Base-by-base conservation (phyloP, 75 land plant species). In the Ceratopteris richardii region DNA sequence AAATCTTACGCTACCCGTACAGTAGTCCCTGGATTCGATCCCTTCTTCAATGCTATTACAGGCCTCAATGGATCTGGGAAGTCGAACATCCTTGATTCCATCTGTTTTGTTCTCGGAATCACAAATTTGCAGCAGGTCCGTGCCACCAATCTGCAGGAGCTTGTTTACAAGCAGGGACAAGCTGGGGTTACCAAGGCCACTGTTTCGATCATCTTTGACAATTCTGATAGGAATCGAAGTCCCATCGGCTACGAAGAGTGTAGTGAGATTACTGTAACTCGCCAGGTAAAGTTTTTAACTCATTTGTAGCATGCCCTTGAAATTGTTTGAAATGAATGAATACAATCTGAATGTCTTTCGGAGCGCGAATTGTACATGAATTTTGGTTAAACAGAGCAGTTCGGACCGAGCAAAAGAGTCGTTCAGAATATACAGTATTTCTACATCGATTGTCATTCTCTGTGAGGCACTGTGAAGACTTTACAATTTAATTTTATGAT, bases 141-240 rank as follows among this genome's bases (percentile, higher is more conserved):
- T 31, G 97, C 92, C 53, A 58, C 83, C 28, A 95, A 86, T 61
- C 69, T 95, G 42, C 96, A 95, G 75, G 99, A 95, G 80, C 80
- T 95, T 28, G 99, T 90, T 24, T 95, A 95, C 80, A 95, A 95
- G 89, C 99, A 95, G 61, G 99, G 99, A 23, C 99, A 90, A 73
- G 99, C 99, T 18, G 99, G 99, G 0, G 81, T 95, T 46, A 90
- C 97, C 43, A 95, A 95, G 68, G 99, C 99, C 46, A 95, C 99
- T 10, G 99, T 95, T 10, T 95, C 99, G n/a, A 36, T 95, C 54
- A 79, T 86, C 33, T 95, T 95, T 60, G 97, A 92, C 54, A 95
- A 95, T 47, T 72, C 93, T 0, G 87, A 90, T 51, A 75, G 83
- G 20, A 62, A 54, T 30, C 77, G 97, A 25, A 95, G 99, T 57